Percentiles rank a stretch among this genome's conserved stretches.
Conservation (phyloP, 345 rosid species). For the Psidium guajava region DNA sequence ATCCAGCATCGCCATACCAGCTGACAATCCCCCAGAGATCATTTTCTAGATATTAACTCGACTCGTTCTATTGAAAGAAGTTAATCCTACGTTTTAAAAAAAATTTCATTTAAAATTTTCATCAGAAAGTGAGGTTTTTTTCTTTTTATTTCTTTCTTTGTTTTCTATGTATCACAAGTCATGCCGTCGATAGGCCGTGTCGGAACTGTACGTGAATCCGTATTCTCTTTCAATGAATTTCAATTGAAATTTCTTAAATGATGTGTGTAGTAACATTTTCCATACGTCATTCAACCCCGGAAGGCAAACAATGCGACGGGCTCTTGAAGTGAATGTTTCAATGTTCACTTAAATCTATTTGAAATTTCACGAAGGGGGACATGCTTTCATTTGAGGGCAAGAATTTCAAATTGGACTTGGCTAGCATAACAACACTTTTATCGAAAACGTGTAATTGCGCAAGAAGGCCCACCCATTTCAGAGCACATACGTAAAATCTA, state of each 20-base stretch:
- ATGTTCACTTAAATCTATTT: not conserved
- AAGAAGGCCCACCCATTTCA: too few species aligned
- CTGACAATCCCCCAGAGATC: not conserved
- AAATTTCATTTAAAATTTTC: too few species aligned
- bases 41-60: not conserved
- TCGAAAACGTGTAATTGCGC: too few species aligned
- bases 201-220: too few species aligned
- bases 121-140: too few species aligned
- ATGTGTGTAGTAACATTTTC: not conserved
- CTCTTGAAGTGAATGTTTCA: not conserved
- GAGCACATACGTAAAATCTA: too few species aligned
- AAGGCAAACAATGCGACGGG: not conserved
- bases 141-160: too few species aligned
- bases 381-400: not conserved
- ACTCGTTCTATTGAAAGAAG: not conserved
- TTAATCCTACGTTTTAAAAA: not conserved
- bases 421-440: too few species aligned
- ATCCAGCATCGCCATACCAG: not conserved
- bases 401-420: not conserved
- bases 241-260: not conserved
- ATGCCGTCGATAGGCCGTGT: too few species aligned
- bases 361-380: not conserved
- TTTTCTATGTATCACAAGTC: too few species aligned
- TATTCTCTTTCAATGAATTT: too few species aligned
- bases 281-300: not conserved